A percentile compares a stretch with the other conserved stretches of the same genome.
These are phyloP conservation scores for Cytospora chrysosperma DNA, from an alignment of 2,329 filamentous ascomycete genomes.

Conservation along the genomic window DNA sequence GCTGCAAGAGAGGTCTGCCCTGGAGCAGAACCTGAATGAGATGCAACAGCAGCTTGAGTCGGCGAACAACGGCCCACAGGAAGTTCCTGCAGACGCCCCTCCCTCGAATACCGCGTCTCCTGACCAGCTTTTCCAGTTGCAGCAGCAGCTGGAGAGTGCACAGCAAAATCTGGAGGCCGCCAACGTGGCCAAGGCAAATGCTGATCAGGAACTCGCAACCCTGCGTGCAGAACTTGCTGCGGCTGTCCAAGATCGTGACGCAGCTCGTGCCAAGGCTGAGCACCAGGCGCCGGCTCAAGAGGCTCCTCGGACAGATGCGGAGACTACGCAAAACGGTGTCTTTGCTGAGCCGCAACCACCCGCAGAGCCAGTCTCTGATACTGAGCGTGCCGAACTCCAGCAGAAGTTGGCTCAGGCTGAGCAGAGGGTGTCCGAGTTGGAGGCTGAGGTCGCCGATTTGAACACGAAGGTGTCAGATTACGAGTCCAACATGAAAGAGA, in stretches of 20 bases:
- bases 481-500: constrained; percentile 60
- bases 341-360: constrained; percentile 26
- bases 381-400: constrained; percentile 61
- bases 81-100: constrained; percentile 32
- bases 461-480: constrained; percentile 64
- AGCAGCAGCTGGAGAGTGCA: constrained; percentile 42
- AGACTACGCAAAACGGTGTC: constrained; percentile 32
- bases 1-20: constrained; percentile 35
- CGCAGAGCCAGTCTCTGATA: constrained; percentile 46
- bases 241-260: constrained; percentile 63
- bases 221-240: constrained; percentile 60
- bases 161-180: constrained; percentile 63
- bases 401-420: constrained; percentile 61
- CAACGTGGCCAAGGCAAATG: constrained; percentile 64
- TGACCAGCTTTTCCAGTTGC: constrained; percentile 48
- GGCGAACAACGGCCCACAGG: constrained; percentile 4
- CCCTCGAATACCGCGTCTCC: constrained; percentile 38
- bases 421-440: constrained; percentile 61
- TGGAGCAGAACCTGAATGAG: constrained; percentile 38
- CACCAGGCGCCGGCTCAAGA: constrained; percentile 27
- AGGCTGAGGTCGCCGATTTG: constrained; percentile 62
- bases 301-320: constrained; percentile 25
- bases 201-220: constrained; percentile 62
- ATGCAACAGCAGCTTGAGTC: constrained; percentile 41
- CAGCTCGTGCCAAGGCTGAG: constrained; percentile 48